Evolutionary conservation across 495 filamentous ascomycete species (phyloP).

Genomic region (Gamarada debralockiae): DNA sequence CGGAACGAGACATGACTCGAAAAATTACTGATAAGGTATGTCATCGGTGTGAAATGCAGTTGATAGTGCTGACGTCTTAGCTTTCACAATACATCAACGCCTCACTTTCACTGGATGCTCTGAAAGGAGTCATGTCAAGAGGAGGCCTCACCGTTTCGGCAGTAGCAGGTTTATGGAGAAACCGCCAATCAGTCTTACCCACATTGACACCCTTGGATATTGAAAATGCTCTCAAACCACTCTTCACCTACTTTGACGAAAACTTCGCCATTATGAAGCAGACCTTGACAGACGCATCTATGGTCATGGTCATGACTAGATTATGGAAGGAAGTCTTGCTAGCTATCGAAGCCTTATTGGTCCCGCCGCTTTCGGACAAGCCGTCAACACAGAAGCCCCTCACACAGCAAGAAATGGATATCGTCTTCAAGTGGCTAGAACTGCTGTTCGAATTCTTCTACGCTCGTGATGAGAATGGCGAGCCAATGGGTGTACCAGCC

Average conservation of each 20-base stretch:
- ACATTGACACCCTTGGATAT: slow-evolving; percentile 68
- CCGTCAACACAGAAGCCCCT: slow-evolving; percentile 84
- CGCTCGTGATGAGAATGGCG: slow-evolving; percentile 79
- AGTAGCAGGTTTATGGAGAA: slow-evolving; percentile 76
- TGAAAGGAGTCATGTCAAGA: slow-evolving; percentile 67
- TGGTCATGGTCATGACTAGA: slow-evolving; percentile 96
- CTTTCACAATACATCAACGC: slow-evolving; percentile 93
- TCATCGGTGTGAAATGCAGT: slow-evolving; percentile 1
- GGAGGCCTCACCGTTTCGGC: slow-evolving; percentile 65
- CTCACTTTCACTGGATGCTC: slow-evolving; percentile 75
- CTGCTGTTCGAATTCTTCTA: slow-evolving; percentile 94
- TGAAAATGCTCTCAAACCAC: slow-evolving; percentile 73
- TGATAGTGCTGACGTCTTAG: slow-evolving; percentile 36
- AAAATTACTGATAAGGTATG: slow-evolving; percentile 95
- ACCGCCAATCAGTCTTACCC: slow-evolving; percentile 46
- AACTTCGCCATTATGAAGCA: slow-evolving; percentile 99
- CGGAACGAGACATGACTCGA: slow-evolving; percentile 95
- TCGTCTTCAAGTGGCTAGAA: slow-evolving; percentile 93
- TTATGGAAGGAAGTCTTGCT: slow-evolving; percentile 97
- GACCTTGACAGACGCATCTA: slow-evolving; percentile 86
- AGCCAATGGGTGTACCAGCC: slow-evolving; percentile 79
- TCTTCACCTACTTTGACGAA: slow-evolving; percentile 98
- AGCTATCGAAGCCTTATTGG: slow-evolving; percentile 84
- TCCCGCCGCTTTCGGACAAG: slow-evolving; percentile 95
- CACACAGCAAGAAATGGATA: slow-evolving; percentile 84